Evolutionary conservation across 176 grass and related monocot species (phyloP).

Genomic region (Alloteropsis semialata): DNA sequence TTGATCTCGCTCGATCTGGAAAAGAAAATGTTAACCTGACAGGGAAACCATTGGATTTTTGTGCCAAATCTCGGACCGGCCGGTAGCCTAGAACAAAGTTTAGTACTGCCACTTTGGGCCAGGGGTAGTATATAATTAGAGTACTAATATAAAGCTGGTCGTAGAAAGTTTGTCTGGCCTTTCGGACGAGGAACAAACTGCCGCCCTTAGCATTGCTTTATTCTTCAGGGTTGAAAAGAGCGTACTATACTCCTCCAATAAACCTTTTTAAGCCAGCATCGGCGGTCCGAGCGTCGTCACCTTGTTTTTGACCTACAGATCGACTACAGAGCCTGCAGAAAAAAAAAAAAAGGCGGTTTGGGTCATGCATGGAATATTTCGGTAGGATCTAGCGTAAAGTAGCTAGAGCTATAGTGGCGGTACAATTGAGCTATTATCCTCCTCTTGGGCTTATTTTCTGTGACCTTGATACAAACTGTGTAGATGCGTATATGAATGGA

Average conservation of each 20-base stretch:
- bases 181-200: slow-evolving; percentile 31
- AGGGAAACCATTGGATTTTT: not conserved
- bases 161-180: slow-evolving; percentile 34
- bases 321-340: not conserved
- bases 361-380: not conserved
- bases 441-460: too few relatives aligned
- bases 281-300: not conserved
- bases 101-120: not conserved
- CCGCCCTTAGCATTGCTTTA: slow-evolving; percentile 28
- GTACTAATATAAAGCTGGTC: not conserved
- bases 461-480: too few relatives aligned
- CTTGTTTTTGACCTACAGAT: not conserved
- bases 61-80: slow-evolving; percentile 2
- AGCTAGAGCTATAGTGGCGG: too few relatives aligned
- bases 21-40: not conserved
- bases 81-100: not conserved
- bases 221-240: slow-evolving; percentile 2
- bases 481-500: too few relatives aligned
- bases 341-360: too few relatives aligned
- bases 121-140: not conserved
- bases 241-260: not conserved
- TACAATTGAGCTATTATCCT: too few relatives aligned
- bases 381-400: not conserved
- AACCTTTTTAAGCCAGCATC: not conserved
- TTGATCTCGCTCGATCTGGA: not conserved